Percentiles rank a stretch among this genome's conserved stretches.
Evolutionary conservation across 768 basidiomycete genomes (phyloP).

Genomic region (Imleria badia): DNA sequence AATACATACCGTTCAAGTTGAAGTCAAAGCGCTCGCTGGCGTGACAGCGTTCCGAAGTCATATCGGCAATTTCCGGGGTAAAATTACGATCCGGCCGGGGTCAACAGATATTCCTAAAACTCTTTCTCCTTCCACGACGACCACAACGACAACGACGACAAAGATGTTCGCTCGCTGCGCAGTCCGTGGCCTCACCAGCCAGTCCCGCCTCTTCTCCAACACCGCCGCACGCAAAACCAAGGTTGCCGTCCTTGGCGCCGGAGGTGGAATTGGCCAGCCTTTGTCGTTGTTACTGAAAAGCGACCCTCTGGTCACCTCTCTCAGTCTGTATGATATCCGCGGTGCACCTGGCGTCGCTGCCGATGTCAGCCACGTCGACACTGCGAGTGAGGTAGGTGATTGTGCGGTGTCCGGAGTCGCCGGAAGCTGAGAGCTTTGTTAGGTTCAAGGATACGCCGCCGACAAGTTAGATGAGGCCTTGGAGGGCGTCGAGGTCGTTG

Average conservation of each 20-base stretch:
- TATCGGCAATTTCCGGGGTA: constrained; percentile 20
- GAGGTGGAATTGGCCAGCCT: constrained; percentile 98
- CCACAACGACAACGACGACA: constrained; percentile 21
- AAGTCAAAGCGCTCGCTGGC: too few relatives aligned
- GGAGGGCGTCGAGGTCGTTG: constrained; percentile 86
- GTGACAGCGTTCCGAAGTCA: neutral
- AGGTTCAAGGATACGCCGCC: constrained; percentile 80
- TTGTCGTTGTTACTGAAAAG: constrained; percentile 85
- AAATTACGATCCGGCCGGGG: neutral
- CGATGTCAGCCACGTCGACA: constrained; percentile 94
- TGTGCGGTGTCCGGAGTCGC: neutral
- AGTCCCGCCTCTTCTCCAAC: constrained; percentile 73
- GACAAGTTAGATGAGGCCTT: constrained; percentile 90
- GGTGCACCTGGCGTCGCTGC: constrained; percentile 79
- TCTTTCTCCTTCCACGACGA: constrained; percentile 12
- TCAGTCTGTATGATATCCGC: constrained; percentile 54
- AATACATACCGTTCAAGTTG: too few relatives aligned
- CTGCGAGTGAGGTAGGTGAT: constrained; percentile 71
- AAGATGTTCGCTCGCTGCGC: constrained; percentile 69
- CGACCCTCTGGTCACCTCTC: constrained; percentile 83
- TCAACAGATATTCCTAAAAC: neutral
- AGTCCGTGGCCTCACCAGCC: constrained; percentile 53
- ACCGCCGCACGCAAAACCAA: constrained; percentile 71
- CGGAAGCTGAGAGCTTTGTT: constrained; percentile 13
- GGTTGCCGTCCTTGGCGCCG: constrained; percentile 96